phyloP scores from a whole-genome alignment of 768 basidiomycete genomes.

The Scleroderma citrinum region DNA sequence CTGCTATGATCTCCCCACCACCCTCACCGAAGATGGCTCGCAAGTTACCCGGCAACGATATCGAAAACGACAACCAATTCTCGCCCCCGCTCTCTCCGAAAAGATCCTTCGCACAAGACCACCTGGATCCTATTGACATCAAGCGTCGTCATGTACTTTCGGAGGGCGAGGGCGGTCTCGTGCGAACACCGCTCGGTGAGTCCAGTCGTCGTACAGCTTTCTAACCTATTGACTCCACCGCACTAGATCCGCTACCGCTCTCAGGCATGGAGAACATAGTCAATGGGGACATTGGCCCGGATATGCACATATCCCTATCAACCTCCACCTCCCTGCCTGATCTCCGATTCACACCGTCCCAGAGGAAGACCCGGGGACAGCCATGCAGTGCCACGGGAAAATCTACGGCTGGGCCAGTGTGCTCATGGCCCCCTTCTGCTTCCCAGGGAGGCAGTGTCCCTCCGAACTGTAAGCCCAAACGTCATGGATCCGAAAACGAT shows the following conservation, averaged over 20 bases:
- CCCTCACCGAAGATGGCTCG: slow-evolving; percentile 5
- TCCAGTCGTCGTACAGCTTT: neutral
- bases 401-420: slow-evolving; percentile 3
- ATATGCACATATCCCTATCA: slow-evolving; percentile 8
- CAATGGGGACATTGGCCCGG: neutral
- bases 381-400: slow-evolving; percentile 4
- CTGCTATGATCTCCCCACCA: slow-evolving; percentile 17
- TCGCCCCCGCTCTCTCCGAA: slow-evolving; percentile 16
- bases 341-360: slow-evolving; percentile 11
- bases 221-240: neutral
- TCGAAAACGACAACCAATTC: slow-evolving; percentile 10
- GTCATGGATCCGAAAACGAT: slow-evolving; percentile 3
- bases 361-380: slow-evolving; percentile 7
- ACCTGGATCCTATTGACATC: slow-evolving; percentile 8
- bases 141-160: slow-evolving; percentile 18
- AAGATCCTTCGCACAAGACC: slow-evolving; percentile 14
- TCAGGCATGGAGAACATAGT: slow-evolving; percentile 17
- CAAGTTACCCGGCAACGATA: slow-evolving; percentile 1
- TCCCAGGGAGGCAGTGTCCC: neutral
- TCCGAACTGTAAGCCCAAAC: slow-evolving; percentile 3
- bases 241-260: slow-evolving; percentile 23
- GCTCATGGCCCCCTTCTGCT: slow-evolving; percentile 23
- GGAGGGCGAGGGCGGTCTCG: slow-evolving; percentile 1
- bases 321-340: slow-evolving; percentile 1
- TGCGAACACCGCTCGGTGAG: slow-evolving; percentile 24